Percentiles rank a stretch among this genome's conserved stretches.
These are phyloP conservation scores for Xylariaceae sp. DNA, from an alignment of 2,329 filamentous ascomycete species.

Conservation along the genomic window DNA sequence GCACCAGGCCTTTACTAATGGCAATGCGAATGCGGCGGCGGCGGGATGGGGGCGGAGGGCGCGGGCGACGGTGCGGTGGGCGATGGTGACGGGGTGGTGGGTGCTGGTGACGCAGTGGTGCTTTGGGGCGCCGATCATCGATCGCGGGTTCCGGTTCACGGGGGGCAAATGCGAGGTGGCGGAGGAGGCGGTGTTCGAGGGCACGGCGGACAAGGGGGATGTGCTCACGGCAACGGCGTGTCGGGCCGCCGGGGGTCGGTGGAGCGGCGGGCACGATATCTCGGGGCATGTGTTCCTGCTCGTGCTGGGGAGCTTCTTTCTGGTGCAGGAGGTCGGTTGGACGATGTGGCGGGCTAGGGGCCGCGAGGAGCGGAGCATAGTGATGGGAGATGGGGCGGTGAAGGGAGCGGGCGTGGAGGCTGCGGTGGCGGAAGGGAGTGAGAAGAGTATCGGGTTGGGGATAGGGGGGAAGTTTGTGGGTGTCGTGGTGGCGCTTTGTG, in stretches of 20 bases:
- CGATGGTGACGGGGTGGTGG: slow-evolving; percentile 72
- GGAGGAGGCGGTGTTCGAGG: slow-evolving; percentile 40
- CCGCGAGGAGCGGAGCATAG: slow-evolving; percentile 62
- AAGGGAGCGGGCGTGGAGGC: slow-evolving; percentile 52
- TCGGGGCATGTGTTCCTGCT: slow-evolving; percentile 93
- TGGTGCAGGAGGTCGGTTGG: slow-evolving; percentile 74
- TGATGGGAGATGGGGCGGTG: slow-evolving; percentile 62
- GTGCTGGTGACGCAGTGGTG: slow-evolving; percentile 91
- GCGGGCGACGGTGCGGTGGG: slow-evolving; percentile 55
- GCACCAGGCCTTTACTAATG: slow-evolving; percentile 49
- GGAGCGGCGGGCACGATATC: slow-evolving; percentile 83
- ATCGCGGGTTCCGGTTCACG: slow-evolving; percentile 82
- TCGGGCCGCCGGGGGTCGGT: slow-evolving; percentile 67
- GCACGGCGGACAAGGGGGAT: slow-evolving; percentile 41
- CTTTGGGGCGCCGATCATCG: slow-evolving; percentile 86
- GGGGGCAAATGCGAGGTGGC: slow-evolving; percentile 75
- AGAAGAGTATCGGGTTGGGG: slow-evolving; percentile 31
- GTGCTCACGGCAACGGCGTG: slow-evolving; percentile 74
- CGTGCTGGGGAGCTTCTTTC: slow-evolving; percentile 75
- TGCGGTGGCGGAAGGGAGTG: slow-evolving; percentile 19
- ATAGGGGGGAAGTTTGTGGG: slow-evolving; percentile 53
- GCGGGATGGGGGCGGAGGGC: slow-evolving; percentile 10
- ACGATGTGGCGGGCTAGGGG: slow-evolving; percentile 43
- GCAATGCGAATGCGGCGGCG: no score
- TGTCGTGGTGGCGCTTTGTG: slow-evolving; percentile 64